Evolutionary conservation across 371 early-diverging fungal genomes (phyloP).

Genomic region (Actinomortierella wolfii): DNA sequence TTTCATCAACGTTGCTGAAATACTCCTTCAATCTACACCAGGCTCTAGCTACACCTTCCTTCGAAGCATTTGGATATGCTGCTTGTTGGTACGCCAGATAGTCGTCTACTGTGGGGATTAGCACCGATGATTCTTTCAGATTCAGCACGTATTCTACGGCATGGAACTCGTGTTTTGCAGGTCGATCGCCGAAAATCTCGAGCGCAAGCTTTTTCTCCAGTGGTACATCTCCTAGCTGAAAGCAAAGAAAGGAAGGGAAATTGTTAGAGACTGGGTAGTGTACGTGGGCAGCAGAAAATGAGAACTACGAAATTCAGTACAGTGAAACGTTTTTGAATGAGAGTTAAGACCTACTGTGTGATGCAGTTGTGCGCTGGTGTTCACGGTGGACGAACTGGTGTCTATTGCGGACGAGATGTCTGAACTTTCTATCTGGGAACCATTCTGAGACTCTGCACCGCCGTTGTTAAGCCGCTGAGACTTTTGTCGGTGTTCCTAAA

Average conservation of each 20-base stretch:
- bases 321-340: no score
- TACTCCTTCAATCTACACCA: constrained; percentile 15
- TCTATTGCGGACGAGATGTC: no score
- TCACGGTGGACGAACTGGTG: no score
- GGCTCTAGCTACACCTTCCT: constrained; percentile 3
- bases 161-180: constrained; percentile 4
- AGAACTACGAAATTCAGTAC: no score
- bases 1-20: constrained; percentile 5
- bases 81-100: constrained; percentile 6
- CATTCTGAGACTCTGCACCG: constrained; percentile 5
- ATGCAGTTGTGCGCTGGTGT: no score
- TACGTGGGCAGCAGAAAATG: no score
- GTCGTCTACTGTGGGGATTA: constrained; percentile 13
- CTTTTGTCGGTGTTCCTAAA: constrained; percentile 3
- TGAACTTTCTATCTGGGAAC: no score
- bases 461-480: background rate
- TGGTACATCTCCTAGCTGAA: background rate
- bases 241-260: constrained; percentile 3
- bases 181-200: constrained; percentile 9
- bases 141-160: constrained; percentile 8
- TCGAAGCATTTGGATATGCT: constrained; percentile 2
- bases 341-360: no score
- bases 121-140: constrained; percentile 1
- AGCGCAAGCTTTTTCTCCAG: background rate
- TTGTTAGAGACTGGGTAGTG: no score